Conservation (phyloP, 805 yeast species). For the Lipomyces japonicus region DNA sequence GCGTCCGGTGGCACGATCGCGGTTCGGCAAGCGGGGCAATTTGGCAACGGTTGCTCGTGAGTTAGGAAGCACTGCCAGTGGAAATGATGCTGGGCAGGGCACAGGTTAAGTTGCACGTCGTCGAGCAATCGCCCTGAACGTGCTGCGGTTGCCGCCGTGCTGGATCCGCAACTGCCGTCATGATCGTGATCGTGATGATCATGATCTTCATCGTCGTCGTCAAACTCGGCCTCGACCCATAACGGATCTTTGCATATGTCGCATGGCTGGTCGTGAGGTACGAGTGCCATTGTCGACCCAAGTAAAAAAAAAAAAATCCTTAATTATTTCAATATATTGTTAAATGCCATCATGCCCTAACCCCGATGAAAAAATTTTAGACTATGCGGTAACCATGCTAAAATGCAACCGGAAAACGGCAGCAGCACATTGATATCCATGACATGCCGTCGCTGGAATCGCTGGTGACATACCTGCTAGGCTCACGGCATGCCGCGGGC, state of each 20-base stretch:
- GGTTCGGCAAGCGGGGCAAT: constrained; percentile 20
- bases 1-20: constrained; percentile 7
- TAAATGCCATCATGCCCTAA: no score
- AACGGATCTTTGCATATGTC: constrained; percentile 11
- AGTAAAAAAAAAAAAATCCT: no score
- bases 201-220: neutral
- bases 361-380: no score
- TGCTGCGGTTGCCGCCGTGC: neutral
- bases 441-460: constrained; percentile 18
- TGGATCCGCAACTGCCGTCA: neutral
- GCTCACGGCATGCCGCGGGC: constrained; percentile 6
- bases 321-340: no score
- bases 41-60: constrained; percentile 14
- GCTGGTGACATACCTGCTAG: constrained; percentile 10
- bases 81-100: constrained; percentile 18
- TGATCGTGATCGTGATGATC: neutral
- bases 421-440: no score
- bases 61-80: constrained; percentile 25
- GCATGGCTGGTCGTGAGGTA: constrained; percentile 13
- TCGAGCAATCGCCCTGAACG: no score
- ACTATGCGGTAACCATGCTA: no score
- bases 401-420: no score
- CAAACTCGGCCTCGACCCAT: constrained; percentile 11
- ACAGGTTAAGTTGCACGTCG: constrained; percentile 18
- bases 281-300: neutral